Evolutionary conservation across 768 basidiomycete genomes (phyloP).

Genomic region (Boletus subcaerulescens): DNA sequence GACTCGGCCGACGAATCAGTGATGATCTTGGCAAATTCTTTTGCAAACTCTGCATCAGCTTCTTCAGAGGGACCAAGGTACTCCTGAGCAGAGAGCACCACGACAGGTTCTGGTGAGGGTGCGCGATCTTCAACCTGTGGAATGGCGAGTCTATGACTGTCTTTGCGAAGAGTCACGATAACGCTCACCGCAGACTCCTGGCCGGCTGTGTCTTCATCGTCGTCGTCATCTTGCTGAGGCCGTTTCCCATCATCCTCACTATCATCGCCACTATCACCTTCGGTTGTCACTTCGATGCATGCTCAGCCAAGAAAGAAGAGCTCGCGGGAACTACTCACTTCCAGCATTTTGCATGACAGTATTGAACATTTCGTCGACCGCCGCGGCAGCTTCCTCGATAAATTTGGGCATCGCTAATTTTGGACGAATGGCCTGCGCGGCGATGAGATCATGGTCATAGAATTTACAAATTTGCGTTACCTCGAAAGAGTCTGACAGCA

Average conservation of each 20-base stretch:
- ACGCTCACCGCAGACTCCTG: slow-evolving; percentile 54
- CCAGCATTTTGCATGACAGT: slow-evolving; percentile 58
- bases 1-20: slow-evolving; percentile 83
- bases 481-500: slow-evolving; percentile 92
- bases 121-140: slow-evolving; percentile 59
- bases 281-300: slow-evolving; percentile 29
- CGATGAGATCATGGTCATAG: neutral
- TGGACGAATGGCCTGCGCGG: slow-evolving; percentile 75
- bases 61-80: slow-evolving; percentile 81
- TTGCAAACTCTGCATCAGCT: slow-evolving; percentile 90
- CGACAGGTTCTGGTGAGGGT: slow-evolving; percentile 78
- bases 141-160: neutral
- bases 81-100: slow-evolving; percentile 71
- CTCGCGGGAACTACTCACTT: slow-evolving; percentile 35
- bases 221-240: slow-evolving; percentile 53
- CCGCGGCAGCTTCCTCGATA: slow-evolving; percentile 80
- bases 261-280: slow-evolving; percentile 47
- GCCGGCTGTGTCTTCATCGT: slow-evolving; percentile 52
- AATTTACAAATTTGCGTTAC: slow-evolving; percentile 37
- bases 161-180: neutral
- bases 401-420: slow-evolving; percentile 68
- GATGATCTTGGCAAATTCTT: slow-evolving; percentile 93
- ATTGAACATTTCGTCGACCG: slow-evolving; percentile 88
- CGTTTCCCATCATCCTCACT: slow-evolving; percentile 47
- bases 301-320: slow-evolving; percentile 13